Percentiles rank a stretch among this genome's conserved stretches.
Evolutionary conservation across 2,329 filamentous ascomycete genomes (phyloP).

Genomic region (Claviceps africana): DNA sequence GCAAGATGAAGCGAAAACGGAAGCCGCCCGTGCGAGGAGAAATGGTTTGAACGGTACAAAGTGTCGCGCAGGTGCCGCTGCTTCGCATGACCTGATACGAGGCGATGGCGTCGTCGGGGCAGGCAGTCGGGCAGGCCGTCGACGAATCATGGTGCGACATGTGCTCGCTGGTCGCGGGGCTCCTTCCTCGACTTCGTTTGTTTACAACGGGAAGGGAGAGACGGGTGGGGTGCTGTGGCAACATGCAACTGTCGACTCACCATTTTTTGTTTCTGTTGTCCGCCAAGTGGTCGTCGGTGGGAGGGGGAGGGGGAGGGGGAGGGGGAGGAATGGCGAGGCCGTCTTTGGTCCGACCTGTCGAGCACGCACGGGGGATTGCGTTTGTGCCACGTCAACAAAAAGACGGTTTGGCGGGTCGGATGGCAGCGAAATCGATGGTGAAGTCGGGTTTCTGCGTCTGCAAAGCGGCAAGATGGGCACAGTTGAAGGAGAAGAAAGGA

Average conservation of each 20-base stretch:
- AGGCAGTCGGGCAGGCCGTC: background rate
- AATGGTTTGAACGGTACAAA: background rate
- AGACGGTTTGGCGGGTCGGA: background rate
- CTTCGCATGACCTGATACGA: background rate
- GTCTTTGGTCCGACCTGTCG: background rate
- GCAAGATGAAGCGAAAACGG: background rate
- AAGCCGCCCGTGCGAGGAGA: background rate
- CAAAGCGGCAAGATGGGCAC: background rate
- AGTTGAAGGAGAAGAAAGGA: background rate
- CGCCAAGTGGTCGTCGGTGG: background rate
- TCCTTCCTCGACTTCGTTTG: conserved; percentile 4
- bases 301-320: background rate
- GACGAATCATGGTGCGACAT: conserved; percentile 6
- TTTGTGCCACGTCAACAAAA: background rate
- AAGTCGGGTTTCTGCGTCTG: background rate
- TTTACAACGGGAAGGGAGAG: conserved; percentile 3
- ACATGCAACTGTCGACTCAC: conserved; percentile 1
- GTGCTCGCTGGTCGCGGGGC: conserved; percentile 2
- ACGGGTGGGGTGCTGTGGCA: conserved; percentile 5
- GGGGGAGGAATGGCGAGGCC: background rate
- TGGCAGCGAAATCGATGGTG: background rate
- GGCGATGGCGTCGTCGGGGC: background rate
- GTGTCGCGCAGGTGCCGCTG: background rate
- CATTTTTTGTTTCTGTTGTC: conserved; percentile 1
- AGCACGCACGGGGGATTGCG: background rate